Conservation (phyloP, 176 grass and related monocot genomes). For the Neostapfia colusana region DNA sequence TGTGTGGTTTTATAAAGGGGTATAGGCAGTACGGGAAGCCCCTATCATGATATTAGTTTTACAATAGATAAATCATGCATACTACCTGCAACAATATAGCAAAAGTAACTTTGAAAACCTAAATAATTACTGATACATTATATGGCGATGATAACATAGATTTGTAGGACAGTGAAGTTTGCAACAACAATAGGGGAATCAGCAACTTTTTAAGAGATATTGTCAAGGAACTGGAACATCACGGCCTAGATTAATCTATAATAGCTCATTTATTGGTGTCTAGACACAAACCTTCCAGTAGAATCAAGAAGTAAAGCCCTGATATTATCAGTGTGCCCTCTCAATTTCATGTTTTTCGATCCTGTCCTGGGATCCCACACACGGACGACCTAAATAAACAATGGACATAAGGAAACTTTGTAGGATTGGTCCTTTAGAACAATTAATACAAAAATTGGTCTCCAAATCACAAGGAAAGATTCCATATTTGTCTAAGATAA, state of each 20-base stretch:
- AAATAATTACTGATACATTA: background rate
- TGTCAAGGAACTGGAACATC: conserved; percentile 7
- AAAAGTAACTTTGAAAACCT: background rate
- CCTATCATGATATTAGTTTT: background rate
- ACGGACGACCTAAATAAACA: conserved; percentile 76
- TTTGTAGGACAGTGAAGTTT: background rate
- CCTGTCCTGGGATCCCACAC: conserved; percentile 90
- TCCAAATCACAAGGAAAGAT: conserved; percentile 3
- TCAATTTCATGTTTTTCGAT: conserved; percentile 89
- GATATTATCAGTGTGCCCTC: conserved; percentile 95
- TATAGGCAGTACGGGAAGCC: background rate
- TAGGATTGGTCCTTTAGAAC: conserved; percentile 9
- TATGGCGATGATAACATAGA: background rate
- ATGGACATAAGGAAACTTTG: conserved; percentile 2
- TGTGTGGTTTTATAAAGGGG: background rate
- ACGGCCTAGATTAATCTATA: conserved; percentile 23
- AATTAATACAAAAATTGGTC: background rate
- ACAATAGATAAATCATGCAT: background rate
- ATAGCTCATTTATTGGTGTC: conserved; percentile 27
- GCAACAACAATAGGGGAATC: background rate
- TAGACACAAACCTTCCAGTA: conserved; percentile 72
- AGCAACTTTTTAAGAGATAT: background rate
- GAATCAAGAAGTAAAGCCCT: conserved; percentile 91
- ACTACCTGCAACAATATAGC: background rate
- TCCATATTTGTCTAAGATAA: background rate